Conservation (phyloP, 2,329 filamentous ascomycete genomes). For the Botrytis deweyae region DNA sequence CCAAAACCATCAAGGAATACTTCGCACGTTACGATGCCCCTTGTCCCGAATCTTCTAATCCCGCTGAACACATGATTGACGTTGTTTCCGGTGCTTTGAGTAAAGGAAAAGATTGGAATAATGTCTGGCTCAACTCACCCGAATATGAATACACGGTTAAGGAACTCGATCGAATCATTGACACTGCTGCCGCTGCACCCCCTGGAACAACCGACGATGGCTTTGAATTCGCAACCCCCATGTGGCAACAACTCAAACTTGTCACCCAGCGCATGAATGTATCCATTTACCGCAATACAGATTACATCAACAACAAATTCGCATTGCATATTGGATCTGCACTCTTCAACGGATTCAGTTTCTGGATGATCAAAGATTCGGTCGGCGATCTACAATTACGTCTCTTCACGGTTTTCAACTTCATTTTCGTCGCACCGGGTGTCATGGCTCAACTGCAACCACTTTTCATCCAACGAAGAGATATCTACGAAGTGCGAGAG, state of each 20-base stretch:
- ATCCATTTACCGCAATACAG: slow-evolving; percentile 63
- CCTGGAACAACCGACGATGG: slow-evolving; percentile 43
- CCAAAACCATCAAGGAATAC: slow-evolving; percentile 56
- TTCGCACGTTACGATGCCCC: slow-evolving; percentile 55
- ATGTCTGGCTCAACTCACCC: slow-evolving; percentile 63
- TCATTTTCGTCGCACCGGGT: slow-evolving; percentile 60
- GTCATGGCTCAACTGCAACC: slow-evolving; percentile 59
- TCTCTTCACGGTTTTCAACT: slow-evolving; percentile 62
- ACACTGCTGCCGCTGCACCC: slow-evolving; percentile 44
- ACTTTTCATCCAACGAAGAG: slow-evolving; percentile 55
- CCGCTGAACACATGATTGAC: slow-evolving; percentile 48
- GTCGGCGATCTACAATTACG: slow-evolving; percentile 53
- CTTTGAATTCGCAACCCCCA: slow-evolving; percentile 52
- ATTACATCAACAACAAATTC: slow-evolving; percentile 52
- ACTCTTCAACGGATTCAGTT: slow-evolving; percentile 61
- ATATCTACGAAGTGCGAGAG: slow-evolving; percentile 59
- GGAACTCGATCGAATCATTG: slow-evolving; percentile 59
- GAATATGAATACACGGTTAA: slow-evolving; percentile 53
- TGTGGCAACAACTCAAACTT: slow-evolving; percentile 45
- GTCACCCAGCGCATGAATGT: slow-evolving; percentile 39
- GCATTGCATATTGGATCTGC: slow-evolving; percentile 53
- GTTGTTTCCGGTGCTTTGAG: slow-evolving; percentile 49
- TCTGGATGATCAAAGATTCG: slow-evolving; percentile 57
- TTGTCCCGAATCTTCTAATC: slow-evolving; percentile 44
- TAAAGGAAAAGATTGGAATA: slow-evolving; percentile 62